Evolutionary conservation across 805 yeast genomes (phyloP).

Genomic region (Candida parachauliodes): DNA sequence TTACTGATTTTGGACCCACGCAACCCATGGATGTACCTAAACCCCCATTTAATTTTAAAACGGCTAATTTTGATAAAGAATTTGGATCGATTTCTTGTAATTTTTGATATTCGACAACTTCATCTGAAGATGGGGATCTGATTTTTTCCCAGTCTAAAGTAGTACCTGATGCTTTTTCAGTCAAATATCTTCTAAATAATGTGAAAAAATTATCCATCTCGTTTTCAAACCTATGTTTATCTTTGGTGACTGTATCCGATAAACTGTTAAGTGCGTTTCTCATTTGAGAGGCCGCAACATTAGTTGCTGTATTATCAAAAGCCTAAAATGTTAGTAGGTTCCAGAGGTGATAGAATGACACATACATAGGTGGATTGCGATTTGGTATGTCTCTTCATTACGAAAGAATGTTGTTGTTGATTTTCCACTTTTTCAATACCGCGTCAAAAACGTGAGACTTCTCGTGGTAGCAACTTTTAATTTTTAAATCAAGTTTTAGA

Average conservation of each 20-base stretch:
- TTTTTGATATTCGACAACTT: conserved; percentile 75
- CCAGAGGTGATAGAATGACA: conserved; percentile 14
- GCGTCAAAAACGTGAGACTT: too few relatives aligned
- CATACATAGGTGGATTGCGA: conserved; percentile 69
- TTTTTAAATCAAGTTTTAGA: too few relatives aligned
- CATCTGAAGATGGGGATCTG: conserved; percentile 83
- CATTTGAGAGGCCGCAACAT: conserved; percentile 97
- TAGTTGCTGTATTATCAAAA: conserved; percentile 90
- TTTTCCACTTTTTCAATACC: conserved; percentile 1
- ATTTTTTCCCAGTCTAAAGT: conserved; percentile 94
- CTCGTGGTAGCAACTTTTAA: too few relatives aligned
- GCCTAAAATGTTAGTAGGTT: conserved; percentile 46
- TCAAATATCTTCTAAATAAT: conserved; percentile 84
- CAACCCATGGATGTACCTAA: conserved; percentile 99
- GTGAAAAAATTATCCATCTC: conserved; percentile 95
- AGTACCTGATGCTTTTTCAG: conserved; percentile 83
- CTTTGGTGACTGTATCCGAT: conserved; percentile 69
- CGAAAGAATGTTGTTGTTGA: not conserved
- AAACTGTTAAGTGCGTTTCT: conserved; percentile 89
- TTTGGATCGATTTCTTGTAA: conserved; percentile 35
- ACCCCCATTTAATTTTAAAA: conserved; percentile 95
- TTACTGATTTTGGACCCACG: conserved; percentile 97
- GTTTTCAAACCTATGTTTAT: conserved; percentile 64
- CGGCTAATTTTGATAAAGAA: conserved; percentile 76
- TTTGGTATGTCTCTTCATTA: conserved; percentile 56